phyloP scores from a whole-genome alignment of 176 grass and related monocot species.

The Typha latifolia region DNA sequence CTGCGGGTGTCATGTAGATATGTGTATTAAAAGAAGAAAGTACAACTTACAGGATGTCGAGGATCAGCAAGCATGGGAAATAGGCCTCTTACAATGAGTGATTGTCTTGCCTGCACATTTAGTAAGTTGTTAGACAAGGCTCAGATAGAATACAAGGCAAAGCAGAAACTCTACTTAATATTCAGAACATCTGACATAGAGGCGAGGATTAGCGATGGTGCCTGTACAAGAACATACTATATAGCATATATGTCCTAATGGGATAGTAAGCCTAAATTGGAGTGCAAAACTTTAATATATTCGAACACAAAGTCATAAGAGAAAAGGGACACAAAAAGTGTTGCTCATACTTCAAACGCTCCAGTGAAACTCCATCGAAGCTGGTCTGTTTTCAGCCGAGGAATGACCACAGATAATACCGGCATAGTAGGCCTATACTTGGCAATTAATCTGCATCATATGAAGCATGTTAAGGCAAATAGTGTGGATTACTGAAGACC shows the following conservation, averaged over 20 bases:
- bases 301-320: not conserved
- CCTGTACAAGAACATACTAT: too few relatives aligned
- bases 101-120: slow-evolving; percentile 74
- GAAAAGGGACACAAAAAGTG: not conserved
- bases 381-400: slow-evolving; percentile 96
- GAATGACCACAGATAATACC: slow-evolving; percentile 97
- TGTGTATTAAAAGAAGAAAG: not conserved
- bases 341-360: slow-evolving; percentile 67
- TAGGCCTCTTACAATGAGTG: slow-evolving; percentile 91
- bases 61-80: slow-evolving; percentile 99
- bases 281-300: too few relatives aligned
- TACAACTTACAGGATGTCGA: slow-evolving; percentile 77
- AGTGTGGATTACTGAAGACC: too few relatives aligned
- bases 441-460: slow-evolving; percentile 62
- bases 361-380: slow-evolving; percentile 95
- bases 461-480: not conserved
- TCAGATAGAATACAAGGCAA: not conserved
- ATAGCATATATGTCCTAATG: too few relatives aligned
- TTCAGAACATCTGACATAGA: too few relatives aligned
- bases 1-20: not conserved
- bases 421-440: slow-evolving; percentile 99
- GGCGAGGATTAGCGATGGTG: too few relatives aligned
- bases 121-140: not conserved
- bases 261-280: too few relatives aligned
- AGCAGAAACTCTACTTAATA: too few relatives aligned